These are phyloP conservation scores for Auricularia sp. DNA, from an alignment of 768 basidiomycete genomes.

Conservation along the genomic window DNA sequence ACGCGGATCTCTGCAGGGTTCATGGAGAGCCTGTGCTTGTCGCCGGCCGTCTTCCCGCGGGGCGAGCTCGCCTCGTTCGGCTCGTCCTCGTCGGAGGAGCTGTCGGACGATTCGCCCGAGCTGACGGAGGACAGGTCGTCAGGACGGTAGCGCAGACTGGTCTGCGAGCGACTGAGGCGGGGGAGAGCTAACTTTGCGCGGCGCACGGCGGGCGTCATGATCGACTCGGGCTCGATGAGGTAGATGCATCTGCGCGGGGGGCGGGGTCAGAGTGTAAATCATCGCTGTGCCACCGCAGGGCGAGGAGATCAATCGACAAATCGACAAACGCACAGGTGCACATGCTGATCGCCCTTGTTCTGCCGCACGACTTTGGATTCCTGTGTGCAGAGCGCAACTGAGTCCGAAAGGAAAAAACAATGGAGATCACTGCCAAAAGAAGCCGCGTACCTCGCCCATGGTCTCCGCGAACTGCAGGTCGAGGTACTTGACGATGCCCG, in stretches of 20 bases:
- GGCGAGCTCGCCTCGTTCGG: conserved; percentile 19
- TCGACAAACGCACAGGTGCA: conserved; percentile 59
- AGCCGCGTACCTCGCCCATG: conserved; percentile 62
- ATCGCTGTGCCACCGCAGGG: background rate
- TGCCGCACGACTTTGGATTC: conserved; percentile 84
- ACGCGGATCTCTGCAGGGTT: conserved; percentile 71
- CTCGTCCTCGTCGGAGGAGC: conserved; percentile 41
- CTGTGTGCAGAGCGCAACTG: conserved; percentile 26
- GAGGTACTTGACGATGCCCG: conserved; percentile 61
- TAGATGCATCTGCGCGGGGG: conserved; percentile 59
- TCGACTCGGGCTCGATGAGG: conserved; percentile 68
- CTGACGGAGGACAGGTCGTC: conserved; percentile 42
- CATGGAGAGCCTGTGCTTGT: conserved; percentile 40
- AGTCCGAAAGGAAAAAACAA: background rate
- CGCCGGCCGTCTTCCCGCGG: background rate
- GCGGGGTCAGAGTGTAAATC: background rate
- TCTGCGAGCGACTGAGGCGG: conserved; percentile 14
- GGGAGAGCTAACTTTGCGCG: conserved; percentile 35
- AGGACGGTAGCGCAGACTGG: conserved; percentile 37
- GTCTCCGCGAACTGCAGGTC: conserved; percentile 79
- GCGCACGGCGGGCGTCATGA: conserved; percentile 46
- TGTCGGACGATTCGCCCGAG: conserved; percentile 39
- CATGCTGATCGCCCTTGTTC: conserved; percentile 82
- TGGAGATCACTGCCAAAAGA: background rate
- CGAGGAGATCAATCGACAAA: background rate